Percentiles rank a stretch among this genome's conserved stretches.
Evolutionary conservation across 768 basidiomycete species (phyloP).

Genomic region (Russula vinacea): DNA sequence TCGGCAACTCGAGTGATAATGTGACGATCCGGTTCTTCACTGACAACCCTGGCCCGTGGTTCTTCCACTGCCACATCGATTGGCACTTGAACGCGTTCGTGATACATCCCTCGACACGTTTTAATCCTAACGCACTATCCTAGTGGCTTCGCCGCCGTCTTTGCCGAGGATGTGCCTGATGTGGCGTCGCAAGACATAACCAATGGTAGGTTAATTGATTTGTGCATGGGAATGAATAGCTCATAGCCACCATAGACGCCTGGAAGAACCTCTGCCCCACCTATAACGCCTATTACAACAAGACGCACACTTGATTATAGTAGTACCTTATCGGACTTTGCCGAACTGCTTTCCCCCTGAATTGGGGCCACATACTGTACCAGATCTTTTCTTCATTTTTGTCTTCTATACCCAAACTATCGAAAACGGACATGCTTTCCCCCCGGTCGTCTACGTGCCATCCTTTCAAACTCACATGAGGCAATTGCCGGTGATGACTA

Average conservation of each 20-base stretch:
- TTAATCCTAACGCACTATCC: background rate
- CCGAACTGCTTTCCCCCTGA: too few species aligned
- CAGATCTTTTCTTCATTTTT: background rate
- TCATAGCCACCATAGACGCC: too few species aligned
- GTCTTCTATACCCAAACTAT: background rate
- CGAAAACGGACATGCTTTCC: too few species aligned
- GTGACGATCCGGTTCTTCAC: constrained; percentile 35
- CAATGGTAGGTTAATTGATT: background rate
- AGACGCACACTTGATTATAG: too few species aligned
- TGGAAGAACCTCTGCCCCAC: too few species aligned
- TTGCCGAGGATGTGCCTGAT: constrained; percentile 20
- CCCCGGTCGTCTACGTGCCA: too few species aligned
- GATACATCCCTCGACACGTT: constrained; percentile 46
- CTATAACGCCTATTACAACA: too few species aligned
- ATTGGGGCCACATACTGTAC: too few species aligned
- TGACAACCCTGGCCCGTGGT: constrained; percentile 35
- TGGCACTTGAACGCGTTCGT: constrained; percentile 42
- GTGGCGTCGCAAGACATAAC: background rate
- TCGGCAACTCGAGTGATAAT: constrained; percentile 17
- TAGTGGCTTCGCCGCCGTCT: constrained; percentile 23
- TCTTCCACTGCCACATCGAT: constrained; percentile 36
- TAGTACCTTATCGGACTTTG: too few species aligned
- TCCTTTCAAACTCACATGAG: too few species aligned
- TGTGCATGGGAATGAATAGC: too few species aligned
- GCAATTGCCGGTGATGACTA: background rate